Percentiles rank a stretch among this genome's conserved stretches.
Evolutionary conservation across 306 rosid genomes (phyloP).

Genomic region (Casuarina glauca): DNA sequence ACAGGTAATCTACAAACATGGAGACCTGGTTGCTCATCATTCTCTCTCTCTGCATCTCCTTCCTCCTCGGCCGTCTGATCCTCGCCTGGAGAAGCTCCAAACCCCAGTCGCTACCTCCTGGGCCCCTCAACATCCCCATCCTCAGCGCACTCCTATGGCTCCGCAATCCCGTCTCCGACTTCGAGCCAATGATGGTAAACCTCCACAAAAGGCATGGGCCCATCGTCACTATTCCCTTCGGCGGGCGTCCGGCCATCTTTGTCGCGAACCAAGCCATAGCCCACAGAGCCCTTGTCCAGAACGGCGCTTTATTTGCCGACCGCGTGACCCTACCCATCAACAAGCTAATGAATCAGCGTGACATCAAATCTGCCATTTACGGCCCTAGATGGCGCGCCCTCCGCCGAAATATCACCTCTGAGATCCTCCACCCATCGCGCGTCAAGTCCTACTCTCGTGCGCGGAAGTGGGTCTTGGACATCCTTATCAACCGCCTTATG

Average conservation of each 20-base stretch:
- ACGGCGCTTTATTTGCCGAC: no score
- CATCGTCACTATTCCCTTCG: not conserved
- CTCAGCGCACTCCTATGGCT: not conserved
- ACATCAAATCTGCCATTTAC: not conserved
- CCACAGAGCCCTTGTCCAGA: no score
- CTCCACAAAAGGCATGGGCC: not conserved
- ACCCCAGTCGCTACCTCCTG: not conserved
- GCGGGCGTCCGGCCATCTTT: not conserved
- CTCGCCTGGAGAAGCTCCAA: not conserved
- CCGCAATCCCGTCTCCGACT: not conserved
- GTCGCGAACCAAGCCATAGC: not conserved
- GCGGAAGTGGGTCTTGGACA: not conserved
- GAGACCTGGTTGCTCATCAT: not conserved
- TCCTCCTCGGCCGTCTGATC: not conserved
- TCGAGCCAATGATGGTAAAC: not conserved
- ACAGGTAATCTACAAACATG: not conserved
- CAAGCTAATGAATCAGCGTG: not conserved
- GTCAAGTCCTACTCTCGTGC: not conserved
- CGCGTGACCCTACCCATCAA: not conserved
- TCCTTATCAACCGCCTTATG: not conserved
- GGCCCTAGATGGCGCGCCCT: not conserved
- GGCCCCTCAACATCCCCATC: not conserved
- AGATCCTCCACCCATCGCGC: conserved; percentile 1
- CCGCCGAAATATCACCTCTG: not conserved
- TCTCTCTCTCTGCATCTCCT: no score